phyloP scores from a whole-genome alignment of 2,329 filamentous ascomycete species.

The Pseudonectria buxi region DNA sequence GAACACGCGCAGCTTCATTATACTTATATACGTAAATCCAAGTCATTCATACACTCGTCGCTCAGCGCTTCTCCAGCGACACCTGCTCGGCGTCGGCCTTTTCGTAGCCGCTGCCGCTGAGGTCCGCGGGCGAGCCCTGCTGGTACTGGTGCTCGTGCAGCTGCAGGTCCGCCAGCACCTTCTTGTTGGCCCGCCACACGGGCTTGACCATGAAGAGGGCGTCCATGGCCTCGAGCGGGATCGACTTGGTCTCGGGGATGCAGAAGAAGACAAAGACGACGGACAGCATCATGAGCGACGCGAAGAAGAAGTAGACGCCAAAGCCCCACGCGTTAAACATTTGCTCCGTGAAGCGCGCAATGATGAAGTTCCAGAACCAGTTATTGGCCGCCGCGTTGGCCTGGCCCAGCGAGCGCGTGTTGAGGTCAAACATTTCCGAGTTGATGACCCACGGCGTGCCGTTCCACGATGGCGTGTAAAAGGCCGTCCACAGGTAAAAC shows the following conservation, averaged over 20 bases:
- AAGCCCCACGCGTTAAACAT: conserved; percentile 55
- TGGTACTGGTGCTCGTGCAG: conserved; percentile 29
- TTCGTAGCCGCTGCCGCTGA: conserved; percentile 24
- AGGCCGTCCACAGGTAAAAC: conserved; percentile 49
- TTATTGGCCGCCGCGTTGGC: conserved; percentile 65
- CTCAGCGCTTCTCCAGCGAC: too few species aligned
- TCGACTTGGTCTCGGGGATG: conserved; percentile 59
- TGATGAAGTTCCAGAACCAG: conserved; percentile 68
- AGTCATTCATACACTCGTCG: too few species aligned
- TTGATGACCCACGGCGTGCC: conserved; percentile 72
- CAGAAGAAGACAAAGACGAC: conserved; percentile 55
- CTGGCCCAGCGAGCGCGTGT: conserved; percentile 57
- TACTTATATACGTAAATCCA: too few species aligned
- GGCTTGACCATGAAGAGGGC: conserved; percentile 49
- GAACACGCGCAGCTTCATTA: too few species aligned
- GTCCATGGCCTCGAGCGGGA: conserved; percentile 61
- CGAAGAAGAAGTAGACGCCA: conserved; percentile 65
- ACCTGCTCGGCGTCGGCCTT: conserved; percentile 22
- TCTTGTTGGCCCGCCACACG: conserved; percentile 35
- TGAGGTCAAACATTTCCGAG: conserved; percentile 68
- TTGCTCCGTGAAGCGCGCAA: conserved; percentile 59
- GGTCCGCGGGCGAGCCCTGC: too few species aligned
- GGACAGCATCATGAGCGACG: conserved; percentile 52
- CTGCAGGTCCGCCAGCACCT: conserved; percentile 37
- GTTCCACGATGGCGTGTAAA: conserved; percentile 68